Evolutionary conservation across 768 basidiomycete genomes (phyloP), one percentile per base, ranked within the genome.

Genomic region (Galerina marginata): DNA sequence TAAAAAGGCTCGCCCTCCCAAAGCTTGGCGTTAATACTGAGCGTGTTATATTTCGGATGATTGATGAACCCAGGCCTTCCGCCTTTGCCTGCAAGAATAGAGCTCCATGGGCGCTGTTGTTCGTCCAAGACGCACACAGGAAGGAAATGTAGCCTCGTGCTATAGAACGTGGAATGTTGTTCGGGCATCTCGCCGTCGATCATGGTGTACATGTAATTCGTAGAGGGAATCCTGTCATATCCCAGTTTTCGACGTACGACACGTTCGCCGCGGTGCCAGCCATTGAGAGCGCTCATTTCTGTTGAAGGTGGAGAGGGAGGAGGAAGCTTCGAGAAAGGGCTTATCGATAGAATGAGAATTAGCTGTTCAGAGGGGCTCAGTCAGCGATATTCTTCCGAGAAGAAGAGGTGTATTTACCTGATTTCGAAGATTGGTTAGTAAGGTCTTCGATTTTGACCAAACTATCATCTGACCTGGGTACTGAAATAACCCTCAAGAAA

Each of bases 1-100:
- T 71, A 52, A 10, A 87, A 71, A 2, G 88, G 88, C 36, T 89
- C 88, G 0, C 86, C 86, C 9, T 75, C 70, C 84, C 83, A 86
- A 2, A 83, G 58, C 16, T 69, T 69, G 4, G 79, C 78, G 33
- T 76, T 70, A 23, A 83, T 72, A 47, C 69, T 61, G 44, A 86
- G 61, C 29, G 73, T 72, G 59, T 72, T 73, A 63, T 81, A 68
- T 42, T 65, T 65, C 20, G 77, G 71, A 43, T 72, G 65, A 43
- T 68, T 57, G 43, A 85, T 68, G 62, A 86, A 88, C 1, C 83
- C 84, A 15, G 77, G 75, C 42, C 71, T 62, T 3, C 84, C 86
- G 38, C 77, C 74, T 12, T 63, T 56, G 5, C 77, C 81, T 0
- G 83, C 77, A 6, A 87, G 72, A 36, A 88, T 78, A 2, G 84